phyloP scores from a whole-genome alignment of 345 rosid species.

The Bretschneidera sinensis region DNA sequence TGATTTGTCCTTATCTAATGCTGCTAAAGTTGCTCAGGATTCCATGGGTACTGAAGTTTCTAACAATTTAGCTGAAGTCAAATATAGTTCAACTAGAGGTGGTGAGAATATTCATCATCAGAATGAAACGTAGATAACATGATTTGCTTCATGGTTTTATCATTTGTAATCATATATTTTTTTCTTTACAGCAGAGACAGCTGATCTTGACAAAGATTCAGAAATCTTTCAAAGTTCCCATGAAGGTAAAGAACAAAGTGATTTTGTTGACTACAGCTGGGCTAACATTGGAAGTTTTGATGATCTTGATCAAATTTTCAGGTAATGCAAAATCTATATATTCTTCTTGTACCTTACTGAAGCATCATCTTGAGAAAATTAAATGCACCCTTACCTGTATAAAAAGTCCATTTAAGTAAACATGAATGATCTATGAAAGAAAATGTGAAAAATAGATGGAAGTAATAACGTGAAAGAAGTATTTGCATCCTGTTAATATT shows the following conservation, averaged over 20 bases:
- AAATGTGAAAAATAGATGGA: too few species aligned
- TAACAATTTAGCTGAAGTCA: conserved; percentile 37
- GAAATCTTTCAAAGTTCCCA: conserved; percentile 46
- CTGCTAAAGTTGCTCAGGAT: conserved; percentile 39
- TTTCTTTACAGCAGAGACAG: conserved; percentile 39
- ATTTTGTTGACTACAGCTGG: conserved; percentile 85
- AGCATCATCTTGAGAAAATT: conserved; percentile 7
- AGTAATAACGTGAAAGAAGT: neutral
- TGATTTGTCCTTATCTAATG: conserved; percentile 39
- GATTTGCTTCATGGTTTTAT: conserved; percentile 22
- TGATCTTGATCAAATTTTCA: conserved; percentile 86
- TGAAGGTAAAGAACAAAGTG: conserved; percentile 64
- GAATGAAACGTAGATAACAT: conserved; percentile 17
- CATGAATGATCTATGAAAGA: too few species aligned
- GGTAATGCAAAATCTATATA: conserved; percentile 47
- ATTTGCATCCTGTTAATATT: neutral
- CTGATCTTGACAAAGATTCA: conserved; percentile 48
- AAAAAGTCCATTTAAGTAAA: too few species aligned
- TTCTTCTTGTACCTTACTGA: conserved; percentile 10
- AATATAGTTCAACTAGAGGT: conserved; percentile 39
- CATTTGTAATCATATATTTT: conserved; percentile 26
- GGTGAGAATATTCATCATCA: conserved; percentile 35
- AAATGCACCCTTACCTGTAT: too few species aligned
- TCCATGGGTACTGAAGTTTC: conserved; percentile 47
- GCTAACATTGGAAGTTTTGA: conserved; percentile 93